A percentile compares a stretch with the other conserved stretches of the same genome.
phyloP scores from a whole-genome alignment of 108 stramenopile genomes.

The Pseudonitzschia multistriata region DNA sequence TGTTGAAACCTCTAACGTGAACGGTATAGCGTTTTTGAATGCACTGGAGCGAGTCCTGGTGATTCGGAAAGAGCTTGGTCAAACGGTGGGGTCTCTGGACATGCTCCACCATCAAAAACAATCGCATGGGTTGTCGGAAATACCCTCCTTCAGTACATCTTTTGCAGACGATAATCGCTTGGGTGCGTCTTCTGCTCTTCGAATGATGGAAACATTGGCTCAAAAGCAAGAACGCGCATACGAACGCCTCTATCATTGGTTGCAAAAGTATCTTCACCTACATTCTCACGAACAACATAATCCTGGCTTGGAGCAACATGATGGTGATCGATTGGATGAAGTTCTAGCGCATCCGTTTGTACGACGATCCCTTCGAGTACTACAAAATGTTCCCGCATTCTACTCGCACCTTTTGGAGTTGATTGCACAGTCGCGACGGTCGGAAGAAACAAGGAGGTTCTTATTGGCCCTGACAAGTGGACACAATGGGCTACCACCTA shows the following conservation, averaged over 20 bases:
- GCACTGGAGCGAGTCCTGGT: conserved; percentile 69
- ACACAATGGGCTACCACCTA: conserved; percentile 66
- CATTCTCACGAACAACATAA: conserved; percentile 20
- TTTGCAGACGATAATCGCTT: conserved; percentile 30
- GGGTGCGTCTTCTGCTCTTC: conserved; percentile 68
- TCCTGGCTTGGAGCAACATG: conserved; percentile 6
- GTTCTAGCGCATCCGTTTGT: conserved; percentile 66
- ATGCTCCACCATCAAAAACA: neutral
- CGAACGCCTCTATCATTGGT: conserved; percentile 83
- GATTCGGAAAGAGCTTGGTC: conserved; percentile 64
- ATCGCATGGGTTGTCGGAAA: conserved; percentile 1
- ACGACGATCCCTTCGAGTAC: conserved; percentile 46
- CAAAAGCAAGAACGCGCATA: conserved; percentile 81
- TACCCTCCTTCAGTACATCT: neutral
- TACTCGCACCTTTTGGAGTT: conserved; percentile 73
- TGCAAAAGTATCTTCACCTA: conserved; percentile 64
- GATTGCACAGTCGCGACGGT: conserved; percentile 60
- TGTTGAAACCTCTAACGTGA: conserved; percentile 41
- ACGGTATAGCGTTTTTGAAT: conserved; percentile 65
- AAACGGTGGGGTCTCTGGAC: conserved; percentile 56
- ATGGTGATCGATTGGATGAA: conserved; percentile 72
- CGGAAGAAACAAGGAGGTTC: conserved; percentile 78
- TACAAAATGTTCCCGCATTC: conserved; percentile 74
- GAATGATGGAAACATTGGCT: conserved; percentile 85
- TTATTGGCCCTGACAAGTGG: conserved; percentile 79